Evolutionary conservation across 2,329 filamentous ascomycete species (phyloP).

Genomic region (Aspergillus sp.): DNA sequence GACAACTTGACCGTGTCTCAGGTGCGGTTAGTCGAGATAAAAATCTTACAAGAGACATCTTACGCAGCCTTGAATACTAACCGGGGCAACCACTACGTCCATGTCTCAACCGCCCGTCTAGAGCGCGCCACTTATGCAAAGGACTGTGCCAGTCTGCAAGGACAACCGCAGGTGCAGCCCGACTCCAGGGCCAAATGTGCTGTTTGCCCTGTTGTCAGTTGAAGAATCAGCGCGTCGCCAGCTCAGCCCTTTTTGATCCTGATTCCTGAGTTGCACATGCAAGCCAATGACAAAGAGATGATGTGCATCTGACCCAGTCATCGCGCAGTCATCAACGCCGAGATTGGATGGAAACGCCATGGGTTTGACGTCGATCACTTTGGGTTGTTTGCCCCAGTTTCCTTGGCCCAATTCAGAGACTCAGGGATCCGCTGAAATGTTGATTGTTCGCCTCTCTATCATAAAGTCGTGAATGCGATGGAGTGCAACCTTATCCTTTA

Average conservation of each 20-base stretch:
- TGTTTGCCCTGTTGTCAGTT: not conserved
- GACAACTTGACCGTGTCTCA: not conserved
- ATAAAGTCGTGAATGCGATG: not conserved
- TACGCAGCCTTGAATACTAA: not conserved
- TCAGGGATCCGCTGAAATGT: not conserved
- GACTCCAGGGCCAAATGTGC: not conserved
- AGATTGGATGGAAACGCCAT: not conserved
- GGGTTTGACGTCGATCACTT: not conserved
- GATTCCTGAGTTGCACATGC: not conserved
- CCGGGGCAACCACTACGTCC: not conserved
- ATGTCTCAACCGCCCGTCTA: not conserved
- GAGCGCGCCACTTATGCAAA: not conserved
- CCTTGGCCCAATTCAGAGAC: too few species aligned
- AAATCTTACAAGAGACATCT: not conserved
- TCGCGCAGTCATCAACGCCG: not conserved
- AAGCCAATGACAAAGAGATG: slow-evolving; percentile 1
- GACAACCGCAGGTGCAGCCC: not conserved
- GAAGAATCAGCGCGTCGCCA: not conserved
- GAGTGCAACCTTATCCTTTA: not conserved
- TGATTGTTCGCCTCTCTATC: not conserved
- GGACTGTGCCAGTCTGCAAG: not conserved
- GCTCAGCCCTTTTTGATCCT: not conserved
- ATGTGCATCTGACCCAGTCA: not conserved
- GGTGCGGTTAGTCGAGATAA: not conserved
- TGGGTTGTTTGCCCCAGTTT: not conserved